These are phyloP conservation scores for Euphorbia lathyris DNA, from an alignment of 345 rosid genomes.

Conservation along the genomic window DNA sequence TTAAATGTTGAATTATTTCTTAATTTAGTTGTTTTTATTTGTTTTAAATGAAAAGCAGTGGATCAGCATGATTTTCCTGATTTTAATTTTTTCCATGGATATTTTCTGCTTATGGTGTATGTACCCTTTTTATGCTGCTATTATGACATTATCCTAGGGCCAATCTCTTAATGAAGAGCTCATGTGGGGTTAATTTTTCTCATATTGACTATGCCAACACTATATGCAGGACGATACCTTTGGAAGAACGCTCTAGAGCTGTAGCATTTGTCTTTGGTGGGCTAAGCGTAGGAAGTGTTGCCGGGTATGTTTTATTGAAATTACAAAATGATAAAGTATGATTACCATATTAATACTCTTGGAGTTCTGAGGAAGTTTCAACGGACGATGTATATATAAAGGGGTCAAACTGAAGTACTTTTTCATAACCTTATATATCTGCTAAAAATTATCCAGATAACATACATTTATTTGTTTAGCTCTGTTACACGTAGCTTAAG, in stretches of 20 bases:
- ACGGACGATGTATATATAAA: not conserved
- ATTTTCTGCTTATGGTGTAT: not conserved
- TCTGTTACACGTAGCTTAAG: not conserved
- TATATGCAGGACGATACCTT: constrained; percentile 69
- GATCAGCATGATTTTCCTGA: not conserved
- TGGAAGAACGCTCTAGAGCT: constrained; percentile 88
- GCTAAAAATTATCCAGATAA: not conserved
- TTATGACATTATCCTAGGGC: not conserved
- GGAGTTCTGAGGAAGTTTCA: too few species aligned
- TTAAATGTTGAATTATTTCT: not conserved
- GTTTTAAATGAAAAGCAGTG: not conserved
- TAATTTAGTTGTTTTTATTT: not conserved
- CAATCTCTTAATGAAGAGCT: constrained; percentile 10
- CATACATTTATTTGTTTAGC: not conserved
- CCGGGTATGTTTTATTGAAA: constrained; percentile 65
- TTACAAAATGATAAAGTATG: too few species aligned
- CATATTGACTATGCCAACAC: constrained; percentile 19
- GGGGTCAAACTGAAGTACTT: not conserved
- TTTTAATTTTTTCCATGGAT: not conserved
- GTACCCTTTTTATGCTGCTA: not conserved
- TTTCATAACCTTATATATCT: constrained; percentile 5
- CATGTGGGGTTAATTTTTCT: constrained; percentile 5
- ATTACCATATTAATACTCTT: not conserved
- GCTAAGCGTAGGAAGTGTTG: constrained; percentile 83
- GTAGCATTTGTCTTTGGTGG: constrained; percentile 94